A percentile compares a stretch with the other conserved stretches of the same genome.
Conservation (phyloP, 2,329 filamentous ascomycete species). For the Zymoseptoria crescenta region DNA sequence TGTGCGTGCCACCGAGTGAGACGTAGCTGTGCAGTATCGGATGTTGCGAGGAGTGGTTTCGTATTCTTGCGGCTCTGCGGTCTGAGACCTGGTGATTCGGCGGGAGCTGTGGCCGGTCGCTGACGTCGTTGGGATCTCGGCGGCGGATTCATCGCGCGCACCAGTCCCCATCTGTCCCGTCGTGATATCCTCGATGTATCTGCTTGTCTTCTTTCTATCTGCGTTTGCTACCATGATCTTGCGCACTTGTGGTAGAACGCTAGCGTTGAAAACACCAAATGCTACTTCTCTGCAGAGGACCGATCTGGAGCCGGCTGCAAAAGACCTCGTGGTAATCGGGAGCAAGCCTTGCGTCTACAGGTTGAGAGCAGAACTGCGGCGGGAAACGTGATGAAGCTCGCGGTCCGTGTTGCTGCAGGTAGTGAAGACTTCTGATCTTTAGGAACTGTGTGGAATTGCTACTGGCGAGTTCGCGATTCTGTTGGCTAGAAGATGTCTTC, state of each 20-base stretch:
- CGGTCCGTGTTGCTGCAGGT: no score
- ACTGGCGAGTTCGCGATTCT: constrained; percentile 74
- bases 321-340: no score
- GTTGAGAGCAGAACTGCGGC: no score
- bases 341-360: not conserved
- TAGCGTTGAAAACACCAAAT: constrained; percentile 74
- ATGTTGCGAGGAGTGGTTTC: constrained; percentile 22
- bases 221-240: constrained; percentile 68
- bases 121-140: constrained; percentile 38
- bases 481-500: constrained; percentile 68
- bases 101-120: constrained; percentile 22
- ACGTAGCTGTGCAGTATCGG: constrained; percentile 29
- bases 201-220: constrained; percentile 75
- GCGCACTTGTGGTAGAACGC: constrained; percentile 62
- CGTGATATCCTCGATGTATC: constrained; percentile 64
- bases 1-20: constrained; percentile 21
- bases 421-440: constrained; percentile 59
- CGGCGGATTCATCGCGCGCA: constrained; percentile 47
- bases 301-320: constrained; percentile 42
- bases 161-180: constrained; percentile 51
- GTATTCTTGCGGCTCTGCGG: constrained; percentile 33
- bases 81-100: constrained; percentile 25
- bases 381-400: no score
- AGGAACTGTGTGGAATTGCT: constrained; percentile 70
- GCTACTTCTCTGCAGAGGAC: constrained; percentile 91